phyloP scores from a whole-genome alignment of 2,329 filamentous ascomycete species.

The Cladosporium oxysporum region DNA sequence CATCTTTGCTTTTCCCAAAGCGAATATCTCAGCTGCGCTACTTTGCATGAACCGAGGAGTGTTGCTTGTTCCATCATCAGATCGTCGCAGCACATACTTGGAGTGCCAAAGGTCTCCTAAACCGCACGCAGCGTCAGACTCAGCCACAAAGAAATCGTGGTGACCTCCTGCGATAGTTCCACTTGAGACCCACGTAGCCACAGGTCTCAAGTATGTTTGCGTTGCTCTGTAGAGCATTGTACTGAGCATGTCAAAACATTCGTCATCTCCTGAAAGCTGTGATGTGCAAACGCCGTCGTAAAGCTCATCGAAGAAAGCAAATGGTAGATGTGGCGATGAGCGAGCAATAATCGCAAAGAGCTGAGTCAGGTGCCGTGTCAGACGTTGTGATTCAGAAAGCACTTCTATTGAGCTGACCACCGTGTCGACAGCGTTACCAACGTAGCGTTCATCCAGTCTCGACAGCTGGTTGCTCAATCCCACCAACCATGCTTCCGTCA shows the following conservation, averaged over 20 bases:
- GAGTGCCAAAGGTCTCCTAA: conserved; percentile 72
- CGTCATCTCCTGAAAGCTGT: conserved; percentile 67
- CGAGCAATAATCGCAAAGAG: background rate
- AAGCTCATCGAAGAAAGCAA: conserved; percentile 76
- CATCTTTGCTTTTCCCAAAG: conserved; percentile 83
- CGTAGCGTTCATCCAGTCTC: conserved; percentile 60
- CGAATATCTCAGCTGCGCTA: conserved; percentile 73
- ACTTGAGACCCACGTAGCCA: conserved; percentile 80
- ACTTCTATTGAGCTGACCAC: conserved; percentile 68
- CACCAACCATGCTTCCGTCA: conserved; percentile 58
- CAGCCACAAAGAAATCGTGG: conserved; percentile 75
- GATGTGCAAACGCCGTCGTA: conserved; percentile 69
- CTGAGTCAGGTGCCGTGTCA: background rate
- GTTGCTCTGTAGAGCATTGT: conserved; percentile 79
- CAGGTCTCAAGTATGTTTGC: conserved; percentile 75
- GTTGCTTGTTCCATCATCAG: conserved; percentile 60
- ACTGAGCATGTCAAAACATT: conserved; percentile 64
- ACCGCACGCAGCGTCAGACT: conserved; percentile 56
- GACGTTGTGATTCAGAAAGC: conserved; percentile 48
- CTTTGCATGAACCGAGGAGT: conserved; percentile 75
- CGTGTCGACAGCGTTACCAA: conserved; percentile 55
- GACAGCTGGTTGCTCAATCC: conserved; percentile 63
- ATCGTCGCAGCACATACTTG: conserved; percentile 67
- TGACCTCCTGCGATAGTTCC: conserved; percentile 64
- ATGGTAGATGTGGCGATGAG: conserved; percentile 37